Evolutionary conservation across 225 moss, liverwort and hornwort genomes (phyloP).

Genomic region (Asterella californica): DNA sequence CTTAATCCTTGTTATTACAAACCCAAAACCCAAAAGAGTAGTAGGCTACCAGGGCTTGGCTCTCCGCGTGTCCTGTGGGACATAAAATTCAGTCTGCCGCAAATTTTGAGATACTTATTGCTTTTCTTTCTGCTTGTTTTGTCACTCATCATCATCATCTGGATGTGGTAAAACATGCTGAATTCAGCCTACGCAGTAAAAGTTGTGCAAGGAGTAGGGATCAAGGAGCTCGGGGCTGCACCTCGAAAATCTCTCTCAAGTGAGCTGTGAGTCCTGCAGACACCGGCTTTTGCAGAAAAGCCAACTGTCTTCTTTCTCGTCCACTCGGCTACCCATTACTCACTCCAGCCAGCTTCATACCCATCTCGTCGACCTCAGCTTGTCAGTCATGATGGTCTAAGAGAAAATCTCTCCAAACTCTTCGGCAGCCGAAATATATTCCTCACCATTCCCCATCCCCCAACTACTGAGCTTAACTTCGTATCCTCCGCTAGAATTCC

Average conservation of each 20-base stretch:
- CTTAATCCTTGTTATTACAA: conserved; percentile 1
- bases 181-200: conserved; percentile 1
- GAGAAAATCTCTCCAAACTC: background rate
- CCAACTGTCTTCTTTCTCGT: too few relatives aligned
- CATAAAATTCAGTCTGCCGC: conserved; percentile 1
- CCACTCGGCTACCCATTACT: background rate
- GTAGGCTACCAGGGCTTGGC: conserved; percentile 10
- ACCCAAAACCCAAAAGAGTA: conserved; percentile 15
- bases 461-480: too few relatives aligned
- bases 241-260: background rate
- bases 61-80: conserved; percentile 11
- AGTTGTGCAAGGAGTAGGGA: background rate
- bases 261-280: background rate
- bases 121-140: background rate
- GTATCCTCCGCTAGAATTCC: too few relatives aligned
- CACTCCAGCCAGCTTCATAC: background rate
- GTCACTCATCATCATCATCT: background rate
- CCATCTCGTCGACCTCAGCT: conserved; percentile 2
- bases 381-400: conserved; percentile 9
- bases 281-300: background rate
- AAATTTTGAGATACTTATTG: conserved; percentile 11
- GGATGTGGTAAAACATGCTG: conserved; percentile 4
- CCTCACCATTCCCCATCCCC: background rate
- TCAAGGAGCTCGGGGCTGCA: background rate
- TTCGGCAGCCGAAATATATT: conserved; percentile 2